Evolutionary conservation across 2,329 filamentous ascomycete species (phyloP), one percentile per base, ranked within the genome.

Genomic region (Diplodia intermedia): DNA sequence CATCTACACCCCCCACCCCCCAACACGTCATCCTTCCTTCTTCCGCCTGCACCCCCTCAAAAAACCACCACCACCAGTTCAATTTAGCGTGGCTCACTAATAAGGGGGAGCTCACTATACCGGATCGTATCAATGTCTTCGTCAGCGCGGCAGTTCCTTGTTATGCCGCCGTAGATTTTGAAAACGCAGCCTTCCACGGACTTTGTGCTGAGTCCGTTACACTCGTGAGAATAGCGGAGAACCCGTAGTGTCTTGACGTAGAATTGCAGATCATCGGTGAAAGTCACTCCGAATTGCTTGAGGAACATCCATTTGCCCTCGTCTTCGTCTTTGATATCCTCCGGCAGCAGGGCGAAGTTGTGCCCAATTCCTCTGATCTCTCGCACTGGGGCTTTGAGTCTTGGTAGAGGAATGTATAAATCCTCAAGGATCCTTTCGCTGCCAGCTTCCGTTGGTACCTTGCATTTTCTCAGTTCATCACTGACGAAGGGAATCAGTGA

Each of bases 261-360:
- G 23, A 57, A 20, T 0, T 57, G 5, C 9, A 57, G 4, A 5
- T 57, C 54, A 15, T 57, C 54, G 2, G 12, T 26, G n/a, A 57
- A 40, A n/a, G 33, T 33, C 15, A 38, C 54, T 4, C 54, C 54
- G 3, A 57, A 1, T 9, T 33, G 54, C 33, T 26, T 57, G 31
- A 57, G 54, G 20, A 57, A 40, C 3, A 23, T 26, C 54, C 54
- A 57, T 38, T 36, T 20, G 29, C 31, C 31, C n/a, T 57, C 54
- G n/a, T 57, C 54, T 38, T 57, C 54, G 1, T 36, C 18, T 18
- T 1, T 5, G 20, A 14, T 20, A 0, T 20, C 26, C 4, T 15
- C 54, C 2, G 54, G 54, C 31, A 38, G n/a, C 3, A 1, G 54
- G 8, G 40, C 29, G 9, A 57, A 36, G 1, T 40, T 26, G 4